Evolutionary conservation across 768 basidiomycete species (phyloP).

Genomic region (Kwoniella dendrophila): DNA sequence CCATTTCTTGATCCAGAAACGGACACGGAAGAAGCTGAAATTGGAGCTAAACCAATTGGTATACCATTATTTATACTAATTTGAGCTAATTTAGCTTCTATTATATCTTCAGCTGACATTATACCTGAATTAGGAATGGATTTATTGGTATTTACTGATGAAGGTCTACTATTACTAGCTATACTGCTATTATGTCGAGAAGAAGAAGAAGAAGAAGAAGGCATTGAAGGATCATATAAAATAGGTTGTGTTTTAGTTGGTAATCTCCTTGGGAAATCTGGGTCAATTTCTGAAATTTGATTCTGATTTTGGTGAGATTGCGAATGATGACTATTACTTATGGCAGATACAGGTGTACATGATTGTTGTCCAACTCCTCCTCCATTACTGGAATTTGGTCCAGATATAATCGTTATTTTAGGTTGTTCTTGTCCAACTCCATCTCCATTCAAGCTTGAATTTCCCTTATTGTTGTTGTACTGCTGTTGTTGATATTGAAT

Average conservation of each 20-base stretch:
- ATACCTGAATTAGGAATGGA: neutral
- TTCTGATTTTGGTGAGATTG: neutral
- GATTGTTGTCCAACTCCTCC: too few species aligned
- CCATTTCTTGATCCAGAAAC: too few species aligned
- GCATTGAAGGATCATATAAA: constrained; percentile 39
- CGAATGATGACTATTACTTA: too few species aligned
- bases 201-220: neutral
- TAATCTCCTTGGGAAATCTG: constrained; percentile 34
- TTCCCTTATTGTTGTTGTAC: neutral
- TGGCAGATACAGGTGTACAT: constrained; percentile 6
- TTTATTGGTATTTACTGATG: constrained; percentile 23
- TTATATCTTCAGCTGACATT: constrained; percentile 38
- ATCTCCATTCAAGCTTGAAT: too few species aligned
- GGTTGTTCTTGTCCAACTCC: constrained; percentile 7
- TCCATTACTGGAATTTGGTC: too few species aligned
- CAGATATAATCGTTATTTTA: constrained; percentile 19
- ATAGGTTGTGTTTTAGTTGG: constrained; percentile 20
- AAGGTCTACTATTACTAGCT: too few species aligned
- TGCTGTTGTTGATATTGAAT: neutral
- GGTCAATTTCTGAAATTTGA: constrained; percentile 9
- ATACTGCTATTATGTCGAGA: constrained; percentile 6
- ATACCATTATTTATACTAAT: constrained; percentile 42
- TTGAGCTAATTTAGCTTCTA: constrained; percentile 48
- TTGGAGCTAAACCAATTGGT: constrained; percentile 40
- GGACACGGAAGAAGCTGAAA: too few species aligned